phyloP scores from a whole-genome alignment of 371 early-diverging fungal species.

The Syncephalastrum contaminatum region DNA sequence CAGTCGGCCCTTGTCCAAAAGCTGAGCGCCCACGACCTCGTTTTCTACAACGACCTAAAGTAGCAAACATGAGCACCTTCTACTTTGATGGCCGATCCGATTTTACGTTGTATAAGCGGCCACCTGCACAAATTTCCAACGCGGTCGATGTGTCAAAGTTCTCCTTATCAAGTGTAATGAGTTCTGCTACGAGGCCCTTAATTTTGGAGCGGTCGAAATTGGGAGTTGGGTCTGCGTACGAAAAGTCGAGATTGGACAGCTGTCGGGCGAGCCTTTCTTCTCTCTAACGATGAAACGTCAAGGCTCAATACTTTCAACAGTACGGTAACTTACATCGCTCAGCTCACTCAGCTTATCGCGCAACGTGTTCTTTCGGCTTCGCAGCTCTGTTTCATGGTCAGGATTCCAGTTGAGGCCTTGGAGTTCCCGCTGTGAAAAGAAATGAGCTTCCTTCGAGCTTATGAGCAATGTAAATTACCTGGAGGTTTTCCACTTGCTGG shows the following conservation, averaged over 20 bases:
- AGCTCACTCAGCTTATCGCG: constrained; percentile 36
- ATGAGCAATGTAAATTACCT: constrained; percentile 15
- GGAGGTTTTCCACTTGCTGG: constrained; percentile 37
- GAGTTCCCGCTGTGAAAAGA: constrained; percentile 24
- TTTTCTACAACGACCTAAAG: constrained; percentile 88
- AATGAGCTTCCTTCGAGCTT: background rate
- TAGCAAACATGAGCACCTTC: background rate
- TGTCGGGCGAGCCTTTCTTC: constrained; percentile 46
- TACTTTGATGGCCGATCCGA: background rate
- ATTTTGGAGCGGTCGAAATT: constrained; percentile 89
- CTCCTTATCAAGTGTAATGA: constrained; percentile 71
- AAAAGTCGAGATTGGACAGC: constrained; percentile 65
- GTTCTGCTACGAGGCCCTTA: constrained; percentile 90
- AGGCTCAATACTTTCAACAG: constrained; percentile 12
- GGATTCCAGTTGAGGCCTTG: constrained; percentile 53
- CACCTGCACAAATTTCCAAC: constrained; percentile 93
- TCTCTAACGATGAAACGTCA: constrained; percentile 29
- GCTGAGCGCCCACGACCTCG: constrained; percentile 82
- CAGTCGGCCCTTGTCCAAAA: constrained; percentile 81
- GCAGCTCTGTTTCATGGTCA: constrained; percentile 40
- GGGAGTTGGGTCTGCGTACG: constrained; percentile 70
- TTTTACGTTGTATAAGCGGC: constrained; percentile 83
- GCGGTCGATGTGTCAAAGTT: constrained; percentile 71
- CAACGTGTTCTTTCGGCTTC: constrained; percentile 29
- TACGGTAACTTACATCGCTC: constrained; percentile 32